Percentiles rank a stretch among this genome's conserved stretches.
Conservation (phyloP, 2,329 filamentous ascomycete genomes). For the Metarhizium guizhouense region DNA sequence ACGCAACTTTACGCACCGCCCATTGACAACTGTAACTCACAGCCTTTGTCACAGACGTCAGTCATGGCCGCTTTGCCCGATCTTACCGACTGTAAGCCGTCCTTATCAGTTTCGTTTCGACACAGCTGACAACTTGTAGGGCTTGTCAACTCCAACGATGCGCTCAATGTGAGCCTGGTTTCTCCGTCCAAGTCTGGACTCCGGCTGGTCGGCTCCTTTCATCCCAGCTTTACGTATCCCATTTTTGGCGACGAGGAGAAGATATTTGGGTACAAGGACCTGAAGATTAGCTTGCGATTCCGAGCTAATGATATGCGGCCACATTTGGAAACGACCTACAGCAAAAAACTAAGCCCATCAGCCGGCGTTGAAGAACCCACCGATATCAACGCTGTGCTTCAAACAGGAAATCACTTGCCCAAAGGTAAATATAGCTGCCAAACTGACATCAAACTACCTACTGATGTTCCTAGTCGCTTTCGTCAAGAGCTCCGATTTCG, state of each 20-base stretch:
- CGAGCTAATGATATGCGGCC: conserved; percentile 68
- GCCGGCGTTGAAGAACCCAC: conserved; percentile 56
- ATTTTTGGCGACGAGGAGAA: conserved; percentile 90
- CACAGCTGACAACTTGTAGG: conserved; percentile 26
- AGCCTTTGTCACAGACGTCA: background rate
- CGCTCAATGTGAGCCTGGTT: conserved; percentile 52
- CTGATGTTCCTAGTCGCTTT: conserved; percentile 50
- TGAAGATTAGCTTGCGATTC: conserved; percentile 65
- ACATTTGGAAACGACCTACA: conserved; percentile 60
- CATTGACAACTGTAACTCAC: background rate
- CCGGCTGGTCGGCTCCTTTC: conserved; percentile 59
- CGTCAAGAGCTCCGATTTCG: conserved; percentile 51
- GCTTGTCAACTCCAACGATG: conserved; percentile 53
- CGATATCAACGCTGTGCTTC: conserved; percentile 58
- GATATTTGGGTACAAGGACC: conserved; percentile 81
- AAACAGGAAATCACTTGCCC: conserved; percentile 58
- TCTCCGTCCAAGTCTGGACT: conserved; percentile 38
- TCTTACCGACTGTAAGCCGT: conserved; percentile 24
- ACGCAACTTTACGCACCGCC: background rate
- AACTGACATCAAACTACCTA: background rate
- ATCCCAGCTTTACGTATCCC: conserved; percentile 80
- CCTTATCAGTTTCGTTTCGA: background rate
- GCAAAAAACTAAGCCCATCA: conserved; percentile 59
- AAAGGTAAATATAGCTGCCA: conserved; percentile 37
- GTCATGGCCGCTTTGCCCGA: conserved; percentile 22